Conservation (phyloP, 805 yeast genomes). For the Lachancea fermentati region DNA sequence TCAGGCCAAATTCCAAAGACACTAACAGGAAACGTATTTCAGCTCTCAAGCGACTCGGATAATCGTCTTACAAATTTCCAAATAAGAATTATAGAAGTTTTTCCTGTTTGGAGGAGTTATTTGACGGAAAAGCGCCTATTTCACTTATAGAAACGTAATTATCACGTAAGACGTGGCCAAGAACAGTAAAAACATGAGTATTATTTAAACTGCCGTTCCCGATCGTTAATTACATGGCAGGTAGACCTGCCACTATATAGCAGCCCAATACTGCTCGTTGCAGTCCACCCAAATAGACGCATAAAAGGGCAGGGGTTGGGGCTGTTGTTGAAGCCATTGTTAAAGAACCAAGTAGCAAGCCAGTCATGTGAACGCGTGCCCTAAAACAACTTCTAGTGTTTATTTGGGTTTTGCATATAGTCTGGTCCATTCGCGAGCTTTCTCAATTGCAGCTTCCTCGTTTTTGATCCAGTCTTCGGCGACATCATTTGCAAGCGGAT, state of each 20-base stretch:
- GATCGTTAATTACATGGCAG: not conserved
- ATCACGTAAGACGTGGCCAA: not conserved
- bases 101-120: too few relatives aligned
- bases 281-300: too few relatives aligned
- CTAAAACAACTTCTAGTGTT: too few relatives aligned
- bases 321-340: not conserved
- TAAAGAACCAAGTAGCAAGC: not conserved
- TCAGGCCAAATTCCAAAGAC: too few relatives aligned
- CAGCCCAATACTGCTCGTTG: too few relatives aligned
- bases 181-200: not conserved
- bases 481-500: conserved; percentile 95
- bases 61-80: not conserved
- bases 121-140: not conserved
- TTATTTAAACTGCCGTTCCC: not conserved
- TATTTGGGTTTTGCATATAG: conserved; percentile 26
- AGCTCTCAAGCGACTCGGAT: too few relatives aligned
- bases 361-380: not conserved
- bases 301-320: too few relatives aligned
- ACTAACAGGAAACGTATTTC: too few relatives aligned
- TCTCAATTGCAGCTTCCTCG: conserved; percentile 70
- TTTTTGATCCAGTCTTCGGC: conserved; percentile 94
- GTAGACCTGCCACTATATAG: not conserved
- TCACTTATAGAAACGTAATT: not conserved
- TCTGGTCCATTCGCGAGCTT: conserved; percentile 53
- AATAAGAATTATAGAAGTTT: not conserved